Percentiles rank a stretch among this genome's conserved stretches.
These are phyloP conservation scores for Candida sp. DNA, from an alignment of 1,139 yeast genomes.

Conservation along the genomic window DNA sequence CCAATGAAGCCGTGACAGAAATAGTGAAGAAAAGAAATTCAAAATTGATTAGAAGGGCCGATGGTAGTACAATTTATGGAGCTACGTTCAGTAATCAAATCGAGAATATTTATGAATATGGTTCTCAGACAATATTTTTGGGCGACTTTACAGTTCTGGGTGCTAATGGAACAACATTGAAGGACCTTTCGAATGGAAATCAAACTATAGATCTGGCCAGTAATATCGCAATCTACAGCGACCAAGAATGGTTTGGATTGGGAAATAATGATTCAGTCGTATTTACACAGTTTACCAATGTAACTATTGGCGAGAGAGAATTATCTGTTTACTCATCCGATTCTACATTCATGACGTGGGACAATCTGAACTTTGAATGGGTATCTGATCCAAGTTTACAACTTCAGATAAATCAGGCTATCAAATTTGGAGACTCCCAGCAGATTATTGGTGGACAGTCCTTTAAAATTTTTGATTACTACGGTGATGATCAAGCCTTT, in stretches of 20 bases:
- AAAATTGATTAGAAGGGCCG: conserved; percentile 20
- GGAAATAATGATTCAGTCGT: conserved; percentile 24
- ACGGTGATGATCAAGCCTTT: conserved; percentile 28
- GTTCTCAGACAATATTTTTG: conserved; percentile 21
- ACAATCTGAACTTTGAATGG: conserved; percentile 31
- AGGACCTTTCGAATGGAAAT: conserved; percentile 30
- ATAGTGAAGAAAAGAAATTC: conserved; percentile 7
- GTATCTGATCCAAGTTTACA: conserved; percentile 30
- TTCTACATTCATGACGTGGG: conserved; percentile 34
- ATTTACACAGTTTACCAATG: conserved; percentile 30
- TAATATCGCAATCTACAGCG: conserved; percentile 30
- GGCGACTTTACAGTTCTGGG: conserved; percentile 30
- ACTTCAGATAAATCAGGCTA: conserved; percentile 36
- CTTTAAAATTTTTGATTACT: conserved; percentile 35
- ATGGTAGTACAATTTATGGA: conserved; percentile 18
- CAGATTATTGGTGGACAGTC: conserved; percentile 38
- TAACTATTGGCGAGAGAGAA: conserved; percentile 31
- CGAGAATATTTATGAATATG: conserved; percentile 17
- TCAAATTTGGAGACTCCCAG: conserved; percentile 18
- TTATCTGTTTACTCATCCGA: conserved; percentile 33
- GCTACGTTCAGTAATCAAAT: conserved; percentile 30
- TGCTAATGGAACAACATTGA: conserved; percentile 15
- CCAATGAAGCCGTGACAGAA: conserved; percentile 24
- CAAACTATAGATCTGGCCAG: conserved; percentile 22
- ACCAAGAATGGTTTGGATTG: conserved; percentile 33